A percentile compares a stretch with the other conserved stretches of the same genome.
Conservation (phyloP, 2,329 filamentous ascomycete genomes). For the Aspergillus clavatus region DNA sequence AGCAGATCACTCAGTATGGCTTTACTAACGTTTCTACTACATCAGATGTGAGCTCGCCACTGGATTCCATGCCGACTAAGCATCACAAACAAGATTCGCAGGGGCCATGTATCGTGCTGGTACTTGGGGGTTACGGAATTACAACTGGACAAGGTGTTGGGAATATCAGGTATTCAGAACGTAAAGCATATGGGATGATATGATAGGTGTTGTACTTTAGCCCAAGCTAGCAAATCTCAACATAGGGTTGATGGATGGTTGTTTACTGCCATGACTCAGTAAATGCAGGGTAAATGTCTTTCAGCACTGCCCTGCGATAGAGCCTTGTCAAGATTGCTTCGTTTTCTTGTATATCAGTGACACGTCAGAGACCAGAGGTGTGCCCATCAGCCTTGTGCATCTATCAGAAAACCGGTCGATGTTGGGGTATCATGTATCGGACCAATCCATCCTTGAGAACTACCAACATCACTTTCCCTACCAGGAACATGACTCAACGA, state of each 20-base stretch:
- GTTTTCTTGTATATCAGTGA: no score
- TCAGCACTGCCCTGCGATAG: background rate
- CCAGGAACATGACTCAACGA: no score
- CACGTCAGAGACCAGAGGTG: no score
- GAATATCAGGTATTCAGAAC: background rate
- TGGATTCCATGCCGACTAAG: slow-evolving; percentile 12
- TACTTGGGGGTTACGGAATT: background rate
- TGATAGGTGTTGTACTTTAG: background rate
- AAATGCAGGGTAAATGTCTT: no score
- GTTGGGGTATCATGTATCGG: no score
- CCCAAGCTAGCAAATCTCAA: background rate
- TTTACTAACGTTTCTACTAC: slow-evolving; percentile 4
- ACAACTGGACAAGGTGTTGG: background rate
- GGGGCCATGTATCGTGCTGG: background rate
- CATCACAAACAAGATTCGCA: background rate
- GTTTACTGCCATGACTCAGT: no score
- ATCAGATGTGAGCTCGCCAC: slow-evolving; percentile 21
- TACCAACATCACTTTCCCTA: no score
- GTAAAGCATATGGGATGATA: background rate
- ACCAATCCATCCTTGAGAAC: no score
- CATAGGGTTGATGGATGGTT: background rate
- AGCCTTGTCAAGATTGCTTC: no score
- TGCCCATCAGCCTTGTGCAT: no score
- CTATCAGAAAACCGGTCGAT: no score
- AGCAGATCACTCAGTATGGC: background rate